Percentiles rank a stretch among this genome's conserved stretches.
These are phyloP conservation scores for Thalassiosira tumida DNA, from an alignment of 352 stramenopile genomes.

Conservation along the genomic window DNA sequence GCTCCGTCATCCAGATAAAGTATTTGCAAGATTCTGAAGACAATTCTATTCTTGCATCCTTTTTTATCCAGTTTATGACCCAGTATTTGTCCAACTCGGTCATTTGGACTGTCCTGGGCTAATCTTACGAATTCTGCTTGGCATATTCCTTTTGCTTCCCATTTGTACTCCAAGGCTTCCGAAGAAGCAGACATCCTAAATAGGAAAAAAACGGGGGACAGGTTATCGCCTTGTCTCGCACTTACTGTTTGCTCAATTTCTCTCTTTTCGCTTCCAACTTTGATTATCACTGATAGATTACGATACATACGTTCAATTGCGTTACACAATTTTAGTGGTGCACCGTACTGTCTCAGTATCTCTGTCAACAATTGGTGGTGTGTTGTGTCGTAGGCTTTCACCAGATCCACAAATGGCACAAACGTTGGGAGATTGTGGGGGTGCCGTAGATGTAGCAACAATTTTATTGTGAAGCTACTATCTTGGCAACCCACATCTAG, in stretches of 20 bases:
- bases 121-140: not conserved
- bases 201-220: slow-evolving; percentile 69
- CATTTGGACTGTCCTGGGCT: not conserved
- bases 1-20: slow-evolving; percentile 54
- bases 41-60: not conserved
- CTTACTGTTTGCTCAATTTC: slow-evolving; percentile 61
- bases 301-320: slow-evolving; percentile 54
- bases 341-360: slow-evolving; percentile 58
- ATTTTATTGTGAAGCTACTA: slow-evolving; percentile 68
- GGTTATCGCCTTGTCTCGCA: slow-evolving; percentile 70
- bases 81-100: not conserved
- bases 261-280: slow-evolving; percentile 13
- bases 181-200: slow-evolving; percentile 61
- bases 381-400: slow-evolving; percentile 79
- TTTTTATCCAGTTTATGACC: not conserved
- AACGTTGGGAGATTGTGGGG: slow-evolving; percentile 60
- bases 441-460: slow-evolving; percentile 49
- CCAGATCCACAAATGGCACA: slow-evolving; percentile 70
- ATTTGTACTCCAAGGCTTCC: slow-evolving; percentile 37
- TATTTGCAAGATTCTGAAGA: not conserved
- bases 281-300: slow-evolving; percentile 22
- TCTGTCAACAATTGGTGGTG: slow-evolving; percentile 61
- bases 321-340: slow-evolving; percentile 47
- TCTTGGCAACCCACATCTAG: slow-evolving; percentile 55
- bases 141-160: not conserved